Evolutionary conservation across 768 basidiomycete genomes (phyloP).

Genomic region (Suillus hirtellus): DNA sequence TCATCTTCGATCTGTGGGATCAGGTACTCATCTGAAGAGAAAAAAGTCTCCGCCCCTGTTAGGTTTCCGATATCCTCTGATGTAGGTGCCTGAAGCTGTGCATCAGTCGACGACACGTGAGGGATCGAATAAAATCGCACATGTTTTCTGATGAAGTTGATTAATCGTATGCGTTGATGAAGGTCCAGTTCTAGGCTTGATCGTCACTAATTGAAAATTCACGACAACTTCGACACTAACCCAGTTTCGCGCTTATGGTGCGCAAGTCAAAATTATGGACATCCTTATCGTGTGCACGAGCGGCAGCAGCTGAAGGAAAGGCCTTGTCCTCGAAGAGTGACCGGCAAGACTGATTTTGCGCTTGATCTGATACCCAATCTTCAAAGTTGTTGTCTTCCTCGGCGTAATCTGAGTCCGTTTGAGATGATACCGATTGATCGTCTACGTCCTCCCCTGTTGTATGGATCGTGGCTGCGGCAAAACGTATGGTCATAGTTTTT

Average conservation of each 20-base stretch:
- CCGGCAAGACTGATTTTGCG: conserved; percentile 49
- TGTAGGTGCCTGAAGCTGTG: conserved; percentile 49
- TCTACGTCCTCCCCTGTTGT: conserved; percentile 14
- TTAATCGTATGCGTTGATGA: conserved; percentile 74
- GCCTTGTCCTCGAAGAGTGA: conserved; percentile 75
- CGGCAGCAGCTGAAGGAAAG: conserved; percentile 59
- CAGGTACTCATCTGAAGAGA: conserved; percentile 78
- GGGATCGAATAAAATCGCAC: conserved; percentile 36
- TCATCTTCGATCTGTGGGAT: conserved; percentile 84
- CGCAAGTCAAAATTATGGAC: conserved; percentile 66
- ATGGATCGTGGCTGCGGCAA: conserved; percentile 16
- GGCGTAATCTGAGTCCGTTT: conserved; percentile 24
- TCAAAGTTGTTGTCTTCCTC: conserved; percentile 69
- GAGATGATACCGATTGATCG: conserved; percentile 19
- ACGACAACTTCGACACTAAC: conserved; percentile 40
- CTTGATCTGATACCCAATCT: conserved; percentile 78
- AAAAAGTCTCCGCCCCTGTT: conserved; percentile 59
- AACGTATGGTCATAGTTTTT: conserved; percentile 32
- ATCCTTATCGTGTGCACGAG: conserved; percentile 59
- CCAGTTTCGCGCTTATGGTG: conserved; percentile 47
- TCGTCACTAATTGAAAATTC: conserved; percentile 8
- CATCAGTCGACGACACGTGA: not conserved
- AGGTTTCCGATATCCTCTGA: conserved; percentile 46
- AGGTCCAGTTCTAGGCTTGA: conserved; percentile 64
- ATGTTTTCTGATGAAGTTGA: conserved; percentile 85